Percentiles rank a stretch among this genome's conserved stretches.
These are phyloP conservation scores for Juncus inflexus DNA, from an alignment of 176 grass and related monocot genomes.

Conservation along the genomic window DNA sequence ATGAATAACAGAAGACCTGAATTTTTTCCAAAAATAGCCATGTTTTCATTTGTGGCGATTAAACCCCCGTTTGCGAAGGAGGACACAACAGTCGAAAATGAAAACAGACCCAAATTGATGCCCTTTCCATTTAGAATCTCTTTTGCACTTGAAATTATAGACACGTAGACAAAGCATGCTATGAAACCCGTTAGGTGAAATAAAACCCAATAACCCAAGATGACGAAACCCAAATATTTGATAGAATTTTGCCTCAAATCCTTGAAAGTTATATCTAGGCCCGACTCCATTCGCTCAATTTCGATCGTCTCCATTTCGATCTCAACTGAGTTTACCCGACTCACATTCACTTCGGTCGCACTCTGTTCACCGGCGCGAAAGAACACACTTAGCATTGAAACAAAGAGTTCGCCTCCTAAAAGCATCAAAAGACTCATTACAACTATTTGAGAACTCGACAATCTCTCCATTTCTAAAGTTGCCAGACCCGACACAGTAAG, in stretches of 20 bases:
- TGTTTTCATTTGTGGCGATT: slow-evolving; percentile 69
- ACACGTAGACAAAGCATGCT: slow-evolving; percentile 40
- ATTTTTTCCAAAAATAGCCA: slow-evolving; percentile 55
- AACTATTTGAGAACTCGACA: slow-evolving; percentile 51
- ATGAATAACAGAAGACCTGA: slow-evolving; percentile 49
- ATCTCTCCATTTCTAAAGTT: slow-evolving; percentile 59
- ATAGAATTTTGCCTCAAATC: slow-evolving; percentile 9
- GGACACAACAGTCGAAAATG: slow-evolving; percentile 36
- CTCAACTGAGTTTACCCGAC: slow-evolving; percentile 15
- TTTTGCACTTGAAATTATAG: slow-evolving; percentile 42
- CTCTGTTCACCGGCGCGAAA: slow-evolving; percentile 2
- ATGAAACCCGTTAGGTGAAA: slow-evolving; percentile 34
- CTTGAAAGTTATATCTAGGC: neutral
- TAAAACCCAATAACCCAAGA: slow-evolving; percentile 31
- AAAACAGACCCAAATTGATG: slow-evolving; percentile 43
- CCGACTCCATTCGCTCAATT: slow-evolving; percentile 11
- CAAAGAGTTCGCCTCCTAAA: slow-evolving; percentile 63
- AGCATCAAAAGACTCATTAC: slow-evolving; percentile 64
- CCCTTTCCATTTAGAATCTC: slow-evolving; percentile 46
- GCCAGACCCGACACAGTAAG: slow-evolving; percentile 67
- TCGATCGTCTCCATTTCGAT: slow-evolving; percentile 22
- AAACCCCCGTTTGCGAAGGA: slow-evolving; percentile 78
- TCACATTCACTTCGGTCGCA: slow-evolving; percentile 1
- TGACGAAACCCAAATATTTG: slow-evolving; percentile 31
- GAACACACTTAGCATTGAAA: slow-evolving; percentile 42